These are phyloP conservation scores for Gonapodya prolifera DNA, from an alignment of 192 early-diverging fungal genomes.

Conservation along the genomic window DNA sequence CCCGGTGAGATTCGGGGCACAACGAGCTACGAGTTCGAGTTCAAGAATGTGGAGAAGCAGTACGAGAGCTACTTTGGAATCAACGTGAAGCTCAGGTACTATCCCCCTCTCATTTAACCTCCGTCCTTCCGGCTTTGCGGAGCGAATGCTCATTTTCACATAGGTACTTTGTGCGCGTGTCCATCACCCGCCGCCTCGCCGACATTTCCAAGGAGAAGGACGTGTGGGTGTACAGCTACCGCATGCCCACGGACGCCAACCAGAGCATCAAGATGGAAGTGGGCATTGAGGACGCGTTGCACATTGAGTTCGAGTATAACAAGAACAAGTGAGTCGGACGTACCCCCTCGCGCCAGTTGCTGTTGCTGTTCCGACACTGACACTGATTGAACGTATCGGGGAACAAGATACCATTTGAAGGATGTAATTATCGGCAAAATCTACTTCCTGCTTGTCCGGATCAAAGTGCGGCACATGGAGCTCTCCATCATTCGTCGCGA, in stretches of 20 bases:
- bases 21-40: constrained; percentile 84
- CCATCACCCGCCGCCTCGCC: constrained; percentile 70
- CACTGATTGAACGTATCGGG: too few relatives aligned
- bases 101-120: neutral
- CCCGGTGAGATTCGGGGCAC: constrained; percentile 80
- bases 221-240: constrained; percentile 97
- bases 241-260: constrained; percentile 81
- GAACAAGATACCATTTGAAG: constrained; percentile 90
- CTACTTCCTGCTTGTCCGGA: constrained; percentile 95
- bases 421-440: constrained; percentile 99
- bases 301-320: constrained; percentile 99
- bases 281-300: constrained; percentile 97
- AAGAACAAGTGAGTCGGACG: constrained; percentile 67
- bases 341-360: neutral
- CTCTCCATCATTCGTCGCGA: constrained; percentile 95
- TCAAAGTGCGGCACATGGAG: constrained; percentile 99
- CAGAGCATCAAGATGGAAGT: constrained; percentile 99
- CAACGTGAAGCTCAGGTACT: constrained; percentile 82
- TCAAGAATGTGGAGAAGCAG: constrained; percentile 99
- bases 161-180: constrained; percentile 90
- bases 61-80: constrained; percentile 97
- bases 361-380: too few relatives aligned
- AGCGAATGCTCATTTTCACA: too few relatives aligned
- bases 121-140: neutral
- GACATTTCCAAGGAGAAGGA: constrained; percentile 88